Evolutionary conservation across 495 filamentous ascomycete species (phyloP).

Genomic region (Aspergillus nidulans): DNA sequence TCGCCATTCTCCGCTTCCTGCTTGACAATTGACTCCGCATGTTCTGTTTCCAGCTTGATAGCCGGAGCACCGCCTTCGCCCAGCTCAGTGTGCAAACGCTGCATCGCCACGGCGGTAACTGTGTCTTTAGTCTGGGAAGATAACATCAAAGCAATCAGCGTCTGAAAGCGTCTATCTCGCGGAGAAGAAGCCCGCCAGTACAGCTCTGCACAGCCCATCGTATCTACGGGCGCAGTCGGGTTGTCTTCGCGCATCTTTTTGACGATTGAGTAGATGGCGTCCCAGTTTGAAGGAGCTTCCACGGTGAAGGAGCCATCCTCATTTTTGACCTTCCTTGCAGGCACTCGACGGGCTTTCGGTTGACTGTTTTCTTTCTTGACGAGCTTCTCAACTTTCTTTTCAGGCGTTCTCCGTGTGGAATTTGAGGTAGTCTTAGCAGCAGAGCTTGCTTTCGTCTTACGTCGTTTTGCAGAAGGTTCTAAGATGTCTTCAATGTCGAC

Average conservation of each 20-base stretch:
- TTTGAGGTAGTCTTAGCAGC: slow-evolving; percentile 18
- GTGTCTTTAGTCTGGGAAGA: slow-evolving; percentile 95
- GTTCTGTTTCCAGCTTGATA: slow-evolving; percentile 13
- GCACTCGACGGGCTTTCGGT: slow-evolving; percentile 50
- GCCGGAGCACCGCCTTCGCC: slow-evolving; percentile 31
- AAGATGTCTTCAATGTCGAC: slow-evolving; percentile 65
- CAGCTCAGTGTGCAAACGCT: slow-evolving; percentile 68
- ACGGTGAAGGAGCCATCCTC: slow-evolving; percentile 51
- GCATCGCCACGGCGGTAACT: slow-evolving; percentile 82
- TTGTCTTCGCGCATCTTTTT: slow-evolving; percentile 70
- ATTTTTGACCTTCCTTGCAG: slow-evolving; percentile 59
- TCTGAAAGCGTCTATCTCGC: slow-evolving; percentile 78
- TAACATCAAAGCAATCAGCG: slow-evolving; percentile 91
- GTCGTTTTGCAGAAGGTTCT: slow-evolving; percentile 43
- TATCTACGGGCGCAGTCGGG: slow-evolving; percentile 86
- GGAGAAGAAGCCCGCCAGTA: slow-evolving; percentile 38
- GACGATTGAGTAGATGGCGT: slow-evolving; percentile 71
- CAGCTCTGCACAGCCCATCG: slow-evolving; percentile 91
- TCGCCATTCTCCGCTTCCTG: slow-evolving; percentile 19
- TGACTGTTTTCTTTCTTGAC: slow-evolving; percentile 25
- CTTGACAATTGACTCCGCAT: background rate
- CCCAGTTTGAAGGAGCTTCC: slow-evolving; percentile 76
- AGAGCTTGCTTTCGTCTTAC: slow-evolving; percentile 39
- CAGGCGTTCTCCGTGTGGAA: slow-evolving; percentile 6
- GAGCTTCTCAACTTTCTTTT: slow-evolving; percentile 7